These are phyloP conservation scores for Gynochthodes officinalis DNA, from an alignment of 257 asterid species.

Conservation along the genomic window DNA sequence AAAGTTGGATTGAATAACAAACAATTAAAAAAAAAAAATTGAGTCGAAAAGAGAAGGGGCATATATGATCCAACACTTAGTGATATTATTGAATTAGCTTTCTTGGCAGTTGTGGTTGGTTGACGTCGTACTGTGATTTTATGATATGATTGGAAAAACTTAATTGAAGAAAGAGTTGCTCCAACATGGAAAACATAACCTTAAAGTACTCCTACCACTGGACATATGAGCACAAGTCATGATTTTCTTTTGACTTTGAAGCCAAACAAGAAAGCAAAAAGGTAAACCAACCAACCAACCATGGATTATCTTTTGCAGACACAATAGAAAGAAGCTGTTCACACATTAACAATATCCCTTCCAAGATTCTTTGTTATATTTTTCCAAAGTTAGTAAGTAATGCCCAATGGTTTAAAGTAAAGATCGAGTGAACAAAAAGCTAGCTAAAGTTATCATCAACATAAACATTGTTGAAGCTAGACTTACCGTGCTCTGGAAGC, in stretches of 20 bases:
- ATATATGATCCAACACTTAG: too few species aligned
- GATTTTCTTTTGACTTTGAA: neutral
- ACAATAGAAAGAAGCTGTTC: neutral
- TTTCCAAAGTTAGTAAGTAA: neutral
- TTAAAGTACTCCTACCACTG: neutral
- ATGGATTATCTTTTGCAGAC: neutral
- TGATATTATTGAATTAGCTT: too few species aligned
- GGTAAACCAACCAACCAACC: neutral
- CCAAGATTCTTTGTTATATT: neutral
- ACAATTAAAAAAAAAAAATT: too few species aligned
- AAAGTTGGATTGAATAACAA: neutral
- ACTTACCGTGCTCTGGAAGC: slow-evolving; percentile 45
- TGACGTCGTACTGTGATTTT: too few species aligned
- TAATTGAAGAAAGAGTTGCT: too few species aligned
- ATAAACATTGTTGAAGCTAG: neutral
- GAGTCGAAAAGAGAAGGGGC: too few species aligned
- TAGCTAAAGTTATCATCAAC: neutral
- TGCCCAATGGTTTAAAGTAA: neutral
- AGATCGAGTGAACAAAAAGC: neutral
- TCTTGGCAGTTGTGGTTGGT: too few species aligned
- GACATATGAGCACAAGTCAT: neutral
- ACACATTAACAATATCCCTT: too few species aligned
- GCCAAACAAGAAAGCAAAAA: neutral
- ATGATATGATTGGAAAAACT: too few species aligned
- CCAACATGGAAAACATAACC: too few species aligned